Base-by-base conservation (phyloP, 2,329 filamentous ascomycete species). In the Scleromitrula shiraiana region DNA sequence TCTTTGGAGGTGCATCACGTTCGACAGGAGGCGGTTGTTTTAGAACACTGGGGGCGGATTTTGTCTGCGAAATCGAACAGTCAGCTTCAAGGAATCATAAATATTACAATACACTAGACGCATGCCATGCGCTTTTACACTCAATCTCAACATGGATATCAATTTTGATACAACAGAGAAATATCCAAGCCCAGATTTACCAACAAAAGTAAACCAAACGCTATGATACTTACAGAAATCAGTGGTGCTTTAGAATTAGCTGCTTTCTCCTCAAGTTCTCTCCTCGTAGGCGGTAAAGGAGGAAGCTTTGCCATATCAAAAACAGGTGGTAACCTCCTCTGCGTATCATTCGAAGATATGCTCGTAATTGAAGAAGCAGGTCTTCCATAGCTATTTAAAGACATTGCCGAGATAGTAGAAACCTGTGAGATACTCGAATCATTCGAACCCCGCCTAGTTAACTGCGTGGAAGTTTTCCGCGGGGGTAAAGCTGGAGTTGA, bases 271-370 rank as follows among this genome's bases (percentile, higher is more conserved):
- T 82, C 78, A 2, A 68, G 64, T 49, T 81, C 78, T 35, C 73
- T 69, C 52, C 68, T 70, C 1, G 73, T 70, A 0, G 77, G 78
- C 0, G 78, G 79, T 29, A 83, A 62, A 9, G 73, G 70, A 0
- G 78, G 79, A 9, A 83, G 66, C 41, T 71, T 75, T n/a, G 76
- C 68, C 27, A 74, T 69, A 44, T 78, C 77, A 40, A 77, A 70
- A 0, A 72, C 62, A 2, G 79, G 78, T 2, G 80, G 77, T 19
- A 83, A 61, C 45, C 73, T 78, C 51, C 77, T 52, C n/a, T 66
- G 56, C 4, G 64, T 53, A 2, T 62, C 54, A 9, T 64, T 63
- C 1, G 75, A 74, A 7, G 67, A 65, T 39, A 68, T 65, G 56
- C 72, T 80, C 0, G 74, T 71, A 19, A 67, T 67, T 2, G 52